phyloP scores from a whole-genome alignment of 2,329 filamentous ascomycete genomes.

The Aspergillus phoenicis region DNA sequence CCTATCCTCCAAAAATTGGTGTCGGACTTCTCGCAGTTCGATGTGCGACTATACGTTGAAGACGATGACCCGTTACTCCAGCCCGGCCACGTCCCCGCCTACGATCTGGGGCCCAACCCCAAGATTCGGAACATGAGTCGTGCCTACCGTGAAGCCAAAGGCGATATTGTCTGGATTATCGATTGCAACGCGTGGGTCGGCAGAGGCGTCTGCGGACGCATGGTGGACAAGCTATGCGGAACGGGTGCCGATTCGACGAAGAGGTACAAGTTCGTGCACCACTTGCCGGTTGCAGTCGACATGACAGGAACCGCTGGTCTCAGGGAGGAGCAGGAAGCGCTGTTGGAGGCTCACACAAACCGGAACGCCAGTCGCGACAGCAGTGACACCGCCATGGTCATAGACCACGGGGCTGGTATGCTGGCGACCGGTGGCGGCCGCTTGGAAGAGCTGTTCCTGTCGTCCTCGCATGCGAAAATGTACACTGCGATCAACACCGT shows the following conservation, averaged over 20 bases:
- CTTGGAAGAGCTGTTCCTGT: conserved; percentile 92
- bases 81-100: conserved; percentile 49
- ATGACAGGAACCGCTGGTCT: conserved; percentile 43
- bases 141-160: conserved; percentile 83
- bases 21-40: conserved; percentile 69
- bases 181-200: conserved; percentile 97
- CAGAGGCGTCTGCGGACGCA: conserved; percentile 74
- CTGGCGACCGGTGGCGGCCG: conserved; percentile 68
- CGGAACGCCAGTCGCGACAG: conserved; percentile 10
- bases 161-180: conserved; percentile 89
- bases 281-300: conserved; percentile 88
- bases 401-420: conserved; percentile 24
- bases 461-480: conserved; percentile 93
- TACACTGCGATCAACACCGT: conserved; percentile 97
- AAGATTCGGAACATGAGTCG: conserved; percentile 97
- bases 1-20: conserved; percentile 72
- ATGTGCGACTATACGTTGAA: conserved; percentile 77
- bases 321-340: conserved; percentile 29
- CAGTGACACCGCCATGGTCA: not conserved
- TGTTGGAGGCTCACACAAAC: conserved; percentile 27
- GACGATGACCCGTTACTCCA: conserved; percentile 74
- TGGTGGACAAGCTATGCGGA: conserved; percentile 86
- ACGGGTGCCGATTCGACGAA: conserved; percentile 50
- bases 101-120: conserved; percentile 86
- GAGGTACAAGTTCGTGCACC: conserved; percentile 88